Conservation (phyloP, 352 stramenopile species). For the Globisporangium canariense region DNA sequence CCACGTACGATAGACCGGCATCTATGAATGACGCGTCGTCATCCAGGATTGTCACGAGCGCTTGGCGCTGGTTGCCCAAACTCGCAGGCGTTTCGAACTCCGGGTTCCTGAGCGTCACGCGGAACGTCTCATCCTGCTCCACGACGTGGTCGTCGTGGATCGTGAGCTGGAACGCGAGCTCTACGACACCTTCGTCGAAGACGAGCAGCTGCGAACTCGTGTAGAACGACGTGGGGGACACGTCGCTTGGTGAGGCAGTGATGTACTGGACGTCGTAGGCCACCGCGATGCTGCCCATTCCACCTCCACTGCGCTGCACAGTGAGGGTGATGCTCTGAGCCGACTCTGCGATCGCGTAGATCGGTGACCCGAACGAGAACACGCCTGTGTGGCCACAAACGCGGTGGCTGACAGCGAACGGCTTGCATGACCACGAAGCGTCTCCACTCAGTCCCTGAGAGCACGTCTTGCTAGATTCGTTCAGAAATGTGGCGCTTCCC, state of each 20-base stretch:
- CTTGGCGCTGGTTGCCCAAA: slow-evolving; percentile 59
- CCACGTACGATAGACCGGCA: slow-evolving; percentile 36
- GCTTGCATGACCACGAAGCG: slow-evolving; percentile 60
- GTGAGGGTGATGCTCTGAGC: slow-evolving; percentile 75
- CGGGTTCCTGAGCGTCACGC: slow-evolving; percentile 44
- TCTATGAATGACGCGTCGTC: slow-evolving; percentile 44
- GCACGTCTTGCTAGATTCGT: slow-evolving; percentile 56
- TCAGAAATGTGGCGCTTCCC: slow-evolving; percentile 25
- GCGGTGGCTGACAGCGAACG: slow-evolving; percentile 57
- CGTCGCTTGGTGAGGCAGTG: slow-evolving; percentile 67
- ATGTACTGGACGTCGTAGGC: slow-evolving; percentile 85
- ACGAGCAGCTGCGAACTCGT: slow-evolving; percentile 74
- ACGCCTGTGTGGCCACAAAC: slow-evolving; percentile 90
- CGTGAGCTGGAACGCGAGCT: slow-evolving; percentile 86
- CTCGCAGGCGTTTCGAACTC: slow-evolving; percentile 19
- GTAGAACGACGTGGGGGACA: slow-evolving; percentile 86
- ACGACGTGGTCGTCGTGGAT: slow-evolving; percentile 89
- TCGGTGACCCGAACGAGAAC: slow-evolving; percentile 83
- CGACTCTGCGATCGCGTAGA: slow-evolving; percentile 82
- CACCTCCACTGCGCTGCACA: slow-evolving; percentile 83
- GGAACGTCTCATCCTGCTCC: slow-evolving; percentile 69
- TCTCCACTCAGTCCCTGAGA: slow-evolving; percentile 57
- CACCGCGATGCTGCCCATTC: slow-evolving; percentile 66
- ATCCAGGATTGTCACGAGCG: slow-evolving; percentile 72
- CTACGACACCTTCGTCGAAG: slow-evolving; percentile 80